Evolutionary conservation across 768 basidiomycete genomes (phyloP).

Genomic region (Rossbeevera mucosa): DNA sequence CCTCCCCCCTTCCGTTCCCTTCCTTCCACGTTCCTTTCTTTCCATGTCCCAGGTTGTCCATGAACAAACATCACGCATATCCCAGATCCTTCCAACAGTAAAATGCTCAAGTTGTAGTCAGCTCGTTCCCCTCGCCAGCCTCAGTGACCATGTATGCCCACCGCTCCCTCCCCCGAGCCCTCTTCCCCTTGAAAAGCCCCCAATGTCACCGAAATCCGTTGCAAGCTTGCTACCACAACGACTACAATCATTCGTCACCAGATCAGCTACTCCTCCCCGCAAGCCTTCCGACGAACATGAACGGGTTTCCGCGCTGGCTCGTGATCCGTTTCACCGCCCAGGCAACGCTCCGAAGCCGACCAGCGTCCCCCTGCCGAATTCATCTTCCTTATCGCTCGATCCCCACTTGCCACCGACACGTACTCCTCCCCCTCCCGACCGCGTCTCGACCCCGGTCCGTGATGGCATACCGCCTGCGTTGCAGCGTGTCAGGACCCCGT

Average conservation of each 20-base stretch:
- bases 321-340: conserved; percentile 29
- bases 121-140: conserved; percentile 64
- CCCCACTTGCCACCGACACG: conserved; percentile 1
- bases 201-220: conserved; percentile 38
- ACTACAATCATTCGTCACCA: conserved; percentile 43
- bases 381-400: conserved; percentile 3
- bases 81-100: conserved; percentile 73
- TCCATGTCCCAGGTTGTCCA: conserved; percentile 23
- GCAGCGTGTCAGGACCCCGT: conserved; percentile 18
- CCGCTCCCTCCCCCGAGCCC: conserved; percentile 43
- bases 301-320: conserved; percentile 10
- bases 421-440: conserved; percentile 11
- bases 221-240: conserved; percentile 47
- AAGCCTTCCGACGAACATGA: conserved; percentile 1
- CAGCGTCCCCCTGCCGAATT: conserved; percentile 7
- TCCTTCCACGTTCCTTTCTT: conserved; percentile 20
- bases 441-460: conserved; percentile 13
- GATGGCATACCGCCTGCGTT: conserved; percentile 12
- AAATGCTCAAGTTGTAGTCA: conserved; percentile 78
- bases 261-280: conserved; percentile 13
- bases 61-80: conserved; percentile 31
- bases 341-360: conserved; percentile 10
- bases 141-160: conserved; percentile 76
- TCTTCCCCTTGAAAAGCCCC: conserved; percentile 29
- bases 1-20: not conserved